Evolutionary conservation across 192 early-diverging fungal species (phyloP), one percentile per base, ranked within the genome.

Genomic region (Ramicandelaber brevisporus): DNA sequence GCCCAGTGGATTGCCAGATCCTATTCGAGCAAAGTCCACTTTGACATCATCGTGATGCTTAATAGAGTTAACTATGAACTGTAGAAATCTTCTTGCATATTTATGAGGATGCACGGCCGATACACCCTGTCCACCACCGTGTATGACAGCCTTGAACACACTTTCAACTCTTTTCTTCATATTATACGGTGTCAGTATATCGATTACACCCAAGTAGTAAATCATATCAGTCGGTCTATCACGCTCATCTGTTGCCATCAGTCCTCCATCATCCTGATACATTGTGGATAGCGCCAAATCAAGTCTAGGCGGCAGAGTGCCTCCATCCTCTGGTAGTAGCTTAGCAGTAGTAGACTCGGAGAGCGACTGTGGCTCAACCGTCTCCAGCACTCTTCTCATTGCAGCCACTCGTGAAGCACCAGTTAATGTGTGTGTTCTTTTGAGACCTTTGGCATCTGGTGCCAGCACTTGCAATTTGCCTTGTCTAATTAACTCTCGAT

Each of bases 171-270:
- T 69, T 53, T 99, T 99, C 26, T 62, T 51, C 18, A 65, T 46
- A 48, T 83, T 74, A 52, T 96, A 99, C 4, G 78, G 70, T 10
- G 93, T 99, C 34, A 99, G 63, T 26, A 99, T 96, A 41, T 99
- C 93, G 30, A 99, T 99, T 35, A 95, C 72, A 8, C 89, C 88
- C 38, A 99, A 62, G 43, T 86, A 93, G 55, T 97, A 97, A 5
- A 95, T 57, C 30, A 73, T 54, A 27, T 65, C 55, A 5, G 61
- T 43, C 2, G 73, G 65, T 25, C 65, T 42, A 41, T 90, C 70
- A 24, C 53, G 31, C 27, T 66, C 57, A 36, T 75, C 69, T 1
- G 84, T 77, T 14, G 82, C 63, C 17, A 59, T 48, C 31, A 81
- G 78, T 2, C 93, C 93, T 31, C 88, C 88, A 28, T 84, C 60